Percentiles rank a stretch among this genome's conserved stretches.
phyloP scores from a whole-genome alignment of 148 eudicot species.

The Camellia granthamiana region DNA sequence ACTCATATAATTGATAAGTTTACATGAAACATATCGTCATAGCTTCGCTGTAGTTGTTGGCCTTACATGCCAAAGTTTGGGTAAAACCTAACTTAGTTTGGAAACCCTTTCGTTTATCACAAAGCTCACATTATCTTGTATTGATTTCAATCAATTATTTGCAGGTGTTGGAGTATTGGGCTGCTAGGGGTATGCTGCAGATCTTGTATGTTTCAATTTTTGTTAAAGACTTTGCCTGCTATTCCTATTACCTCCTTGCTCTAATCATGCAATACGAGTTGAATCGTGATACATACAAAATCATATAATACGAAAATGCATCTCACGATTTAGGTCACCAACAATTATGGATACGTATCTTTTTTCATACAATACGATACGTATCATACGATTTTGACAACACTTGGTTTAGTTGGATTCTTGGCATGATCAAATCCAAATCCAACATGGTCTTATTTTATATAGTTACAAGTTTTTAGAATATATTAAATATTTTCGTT shows the following conservation, averaged over 20 bases:
- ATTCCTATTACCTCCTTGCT: background rate
- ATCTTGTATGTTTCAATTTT: conserved; percentile 69
- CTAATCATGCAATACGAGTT: too few species aligned
- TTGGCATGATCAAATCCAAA: too few species aligned
- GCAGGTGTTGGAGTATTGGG: conserved; percentile 95
- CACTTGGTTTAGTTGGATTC: too few species aligned
- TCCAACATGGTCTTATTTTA: too few species aligned
- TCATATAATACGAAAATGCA: background rate
- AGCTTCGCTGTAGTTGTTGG: background rate
- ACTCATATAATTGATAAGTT: too few species aligned
- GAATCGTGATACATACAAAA: background rate
- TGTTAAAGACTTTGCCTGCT: background rate
- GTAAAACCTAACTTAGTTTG: background rate
- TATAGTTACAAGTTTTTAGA: too few species aligned
- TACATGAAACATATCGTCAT: background rate
- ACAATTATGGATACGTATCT: too few species aligned
- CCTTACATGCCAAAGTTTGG: background rate
- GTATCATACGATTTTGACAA: too few species aligned
- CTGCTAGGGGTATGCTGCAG: conserved; percentile 96
- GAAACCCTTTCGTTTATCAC: background rate
- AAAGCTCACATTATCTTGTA: background rate
- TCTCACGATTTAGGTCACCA: too few species aligned
- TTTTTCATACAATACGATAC: too few species aligned
- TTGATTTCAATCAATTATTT: conserved; percentile 15
- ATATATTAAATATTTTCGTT: background rate